Evolutionary conservation across 2,329 filamentous ascomycete genomes (phyloP).

Genomic region (Alternaria arborescens): DNA sequence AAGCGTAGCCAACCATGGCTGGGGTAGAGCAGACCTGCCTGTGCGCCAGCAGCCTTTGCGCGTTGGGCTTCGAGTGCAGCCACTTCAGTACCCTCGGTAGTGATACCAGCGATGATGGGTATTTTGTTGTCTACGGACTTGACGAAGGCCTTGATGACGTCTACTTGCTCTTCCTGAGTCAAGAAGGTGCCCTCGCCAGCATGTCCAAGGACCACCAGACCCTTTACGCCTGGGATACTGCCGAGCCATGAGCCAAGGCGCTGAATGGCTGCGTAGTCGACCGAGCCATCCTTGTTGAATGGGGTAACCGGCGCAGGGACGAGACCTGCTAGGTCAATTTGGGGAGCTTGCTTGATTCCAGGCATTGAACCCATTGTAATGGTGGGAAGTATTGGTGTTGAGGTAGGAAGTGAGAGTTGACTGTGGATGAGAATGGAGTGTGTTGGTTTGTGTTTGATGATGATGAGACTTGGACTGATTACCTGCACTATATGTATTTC

Average conservation of each 20-base stretch:
- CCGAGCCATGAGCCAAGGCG: constrained; percentile 63
- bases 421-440: too few relatives aligned
- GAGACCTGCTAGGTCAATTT: constrained; percentile 48
- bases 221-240: constrained; percentile 61
- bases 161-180: constrained; percentile 59
- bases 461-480: too few relatives aligned
- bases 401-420: too few relatives aligned
- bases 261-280: constrained; percentile 63
- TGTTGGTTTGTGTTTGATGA: too few relatives aligned
- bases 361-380: too few relatives aligned
- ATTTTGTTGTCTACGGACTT: constrained; percentile 61
- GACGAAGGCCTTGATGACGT: constrained; percentile 62
- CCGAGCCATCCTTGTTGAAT: constrained; percentile 58
- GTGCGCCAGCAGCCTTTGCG: constrained; percentile 60
- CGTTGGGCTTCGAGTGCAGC: constrained; percentile 62
- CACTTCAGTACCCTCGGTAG: constrained; percentile 62
- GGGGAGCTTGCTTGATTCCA: too few relatives aligned
- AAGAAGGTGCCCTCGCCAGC: constrained; percentile 65
- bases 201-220: constrained; percentile 63
- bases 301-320: constrained; percentile 62
- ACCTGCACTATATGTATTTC: too few relatives aligned
- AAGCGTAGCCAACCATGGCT: constrained; percentile 65
- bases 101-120: constrained; percentile 64
- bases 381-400: too few relatives aligned
- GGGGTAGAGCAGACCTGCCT: constrained; percentile 62